Evolutionary conservation across 352 stramenopile genomes (phyloP), one percentile per base, ranked within the genome.

Genomic region (Globisporangium abappressorium): DNA sequence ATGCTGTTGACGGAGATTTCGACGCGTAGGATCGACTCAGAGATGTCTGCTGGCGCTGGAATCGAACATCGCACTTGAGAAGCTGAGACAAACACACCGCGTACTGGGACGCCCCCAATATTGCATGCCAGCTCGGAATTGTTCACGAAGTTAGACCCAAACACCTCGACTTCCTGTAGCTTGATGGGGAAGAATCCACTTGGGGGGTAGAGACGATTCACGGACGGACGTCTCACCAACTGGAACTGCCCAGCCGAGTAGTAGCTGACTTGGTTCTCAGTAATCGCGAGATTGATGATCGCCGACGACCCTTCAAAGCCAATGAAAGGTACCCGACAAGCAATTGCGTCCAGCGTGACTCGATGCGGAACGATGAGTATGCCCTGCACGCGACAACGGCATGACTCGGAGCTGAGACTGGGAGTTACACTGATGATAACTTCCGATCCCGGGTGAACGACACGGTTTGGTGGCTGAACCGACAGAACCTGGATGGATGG

Each of bases 81-180:
- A 54, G 57, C 57, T 26, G 57, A 55, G 12, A 55, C 38, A 26
- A 64, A 64, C 36, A 30, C 15, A 18, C 57, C 38, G 7, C 8
- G 57, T 11, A 55, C 46, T 54, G n/a, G 38, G 41, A 30, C 12
- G 22, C 5, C 11, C 4, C 57, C 57, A 22, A 64, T 34, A 54
- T 14, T 64, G 38, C 57, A 64, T 14, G 22, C 3, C 22, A 64
- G 57, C 20, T 64, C 57, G 22, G 57, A 64, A 22, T 15, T 51
- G 57, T 64, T 41, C 14, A 64, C 15, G 57, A 64, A 64, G 20
- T 34, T 64, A 3, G 38, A 64, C 22, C 57, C 57, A 33, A 64
- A 64, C 24, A 64, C 15, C 15, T 64, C 36, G 57, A 64, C 20
- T 36, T 64, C 18, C 22, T 64, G 57, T 22, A 64, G 34, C 38